phyloP scores from a whole-genome alignment of 441 rosid genomes.

The Brassica balearica region DNA sequence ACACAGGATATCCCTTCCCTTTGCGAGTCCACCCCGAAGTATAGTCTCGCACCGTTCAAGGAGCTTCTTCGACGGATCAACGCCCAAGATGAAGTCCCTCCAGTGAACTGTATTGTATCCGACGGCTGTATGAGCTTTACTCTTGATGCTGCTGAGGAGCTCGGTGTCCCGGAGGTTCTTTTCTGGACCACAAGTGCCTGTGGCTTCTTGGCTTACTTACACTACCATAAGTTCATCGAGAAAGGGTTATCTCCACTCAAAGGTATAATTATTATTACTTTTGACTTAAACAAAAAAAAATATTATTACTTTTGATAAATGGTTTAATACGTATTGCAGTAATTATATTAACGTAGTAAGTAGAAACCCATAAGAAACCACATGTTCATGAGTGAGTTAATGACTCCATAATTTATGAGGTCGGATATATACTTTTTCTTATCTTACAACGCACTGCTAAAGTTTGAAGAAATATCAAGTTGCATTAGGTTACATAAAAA shows the following conservation, averaged over 20 bases:
- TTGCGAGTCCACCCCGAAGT: slow-evolving; percentile 30
- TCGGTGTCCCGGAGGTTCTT: slow-evolving; percentile 38
- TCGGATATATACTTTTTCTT: background rate
- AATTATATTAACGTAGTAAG: background rate
- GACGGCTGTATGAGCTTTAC: slow-evolving; percentile 47
- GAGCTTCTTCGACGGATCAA: slow-evolving; percentile 30
- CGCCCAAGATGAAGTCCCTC: slow-evolving; percentile 26
- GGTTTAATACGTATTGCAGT: background rate
- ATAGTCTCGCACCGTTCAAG: slow-evolving; percentile 35
- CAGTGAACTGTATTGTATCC: slow-evolving; percentile 39
- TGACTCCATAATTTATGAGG: background rate
- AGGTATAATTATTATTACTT: background rate
- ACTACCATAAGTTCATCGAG: slow-evolving; percentile 35
- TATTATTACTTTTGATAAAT: background rate
- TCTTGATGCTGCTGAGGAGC: slow-evolving; percentile 43
- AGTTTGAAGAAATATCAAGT: background rate
- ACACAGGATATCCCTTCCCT: slow-evolving; percentile 34
- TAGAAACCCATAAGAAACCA: slow-evolving; percentile 7
- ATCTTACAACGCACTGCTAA: background rate
- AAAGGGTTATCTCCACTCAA: slow-evolving; percentile 33
- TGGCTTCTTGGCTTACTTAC: slow-evolving; percentile 37
- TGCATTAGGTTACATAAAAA: background rate
- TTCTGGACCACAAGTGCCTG: slow-evolving; percentile 46
- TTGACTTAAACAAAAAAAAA: background rate
- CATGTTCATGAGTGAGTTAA: background rate